Percentiles rank a stretch among this genome's conserved stretches.
Conservation (phyloP, 1,284 basidiomycete species). For the Athelia sp. region DNA sequence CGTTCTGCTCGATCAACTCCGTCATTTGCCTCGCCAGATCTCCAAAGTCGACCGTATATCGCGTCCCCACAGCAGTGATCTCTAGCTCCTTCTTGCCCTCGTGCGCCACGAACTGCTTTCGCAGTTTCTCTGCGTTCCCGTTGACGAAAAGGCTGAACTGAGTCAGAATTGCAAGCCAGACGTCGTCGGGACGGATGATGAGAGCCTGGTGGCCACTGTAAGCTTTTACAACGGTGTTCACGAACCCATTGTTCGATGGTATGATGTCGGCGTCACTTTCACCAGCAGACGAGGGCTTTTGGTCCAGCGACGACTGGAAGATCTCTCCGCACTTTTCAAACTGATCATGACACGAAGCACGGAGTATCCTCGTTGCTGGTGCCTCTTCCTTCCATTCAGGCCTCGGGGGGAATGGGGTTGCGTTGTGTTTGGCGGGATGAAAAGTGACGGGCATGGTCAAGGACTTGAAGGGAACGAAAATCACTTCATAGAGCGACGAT, state of each 20-base stretch:
- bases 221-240: conserved; percentile 30
- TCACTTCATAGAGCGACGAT: too few species aligned
- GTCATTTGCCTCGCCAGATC: conserved; percentile 28
- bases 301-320: conserved; percentile 12
- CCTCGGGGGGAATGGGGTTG: background rate
- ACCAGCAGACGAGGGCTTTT: background rate
- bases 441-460: conserved; percentile 7
- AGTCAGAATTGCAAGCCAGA: conserved; percentile 39
- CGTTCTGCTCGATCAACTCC: conserved; percentile 25
- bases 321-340: conserved; percentile 5
- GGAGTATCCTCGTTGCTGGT: background rate
- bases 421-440: conserved; percentile 2
- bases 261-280: conserved; percentile 14
- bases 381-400: background rate
- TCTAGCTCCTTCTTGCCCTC: conserved; percentile 29
- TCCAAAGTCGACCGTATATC: conserved; percentile 29
- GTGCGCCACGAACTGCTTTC: conserved; percentile 34
- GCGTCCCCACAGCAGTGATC: conserved; percentile 19
- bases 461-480: background rate
- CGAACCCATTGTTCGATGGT: conserved; percentile 29
- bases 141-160: conserved; percentile 42
- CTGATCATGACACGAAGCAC: conserved; percentile 1
- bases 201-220: conserved; percentile 34
- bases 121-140: conserved; percentile 33
- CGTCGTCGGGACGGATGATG: conserved; percentile 34